phyloP scores from a whole-genome alignment of 371 early-diverging fungal genomes.

The Globomyces sp. region DNA sequence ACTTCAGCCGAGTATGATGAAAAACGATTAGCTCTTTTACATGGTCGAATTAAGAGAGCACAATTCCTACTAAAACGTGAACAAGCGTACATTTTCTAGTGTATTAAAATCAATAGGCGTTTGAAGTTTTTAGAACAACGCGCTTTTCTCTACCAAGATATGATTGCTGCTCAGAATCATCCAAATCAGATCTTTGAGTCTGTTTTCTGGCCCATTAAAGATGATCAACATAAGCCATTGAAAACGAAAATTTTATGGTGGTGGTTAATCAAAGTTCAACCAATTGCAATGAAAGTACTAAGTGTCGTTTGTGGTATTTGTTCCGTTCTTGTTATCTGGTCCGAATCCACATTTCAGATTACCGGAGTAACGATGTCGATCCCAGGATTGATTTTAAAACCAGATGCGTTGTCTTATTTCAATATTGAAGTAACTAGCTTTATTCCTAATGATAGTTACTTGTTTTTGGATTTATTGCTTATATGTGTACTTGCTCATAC shows the following conservation, averaged over 20 bases:
- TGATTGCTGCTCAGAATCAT: slow-evolving; percentile 61
- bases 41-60: slow-evolving; percentile 52
- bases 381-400: slow-evolving; percentile 38
- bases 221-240: slow-evolving; percentile 25
- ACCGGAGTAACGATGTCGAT: slow-evolving; percentile 34
- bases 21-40: slow-evolving; percentile 29
- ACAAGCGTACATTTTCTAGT: slow-evolving; percentile 56
- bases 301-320: slow-evolving; percentile 60
- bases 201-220: slow-evolving; percentile 15
- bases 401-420: slow-evolving; percentile 28
- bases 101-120: slow-evolving; percentile 40
- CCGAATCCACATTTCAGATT: slow-evolving; percentile 78
- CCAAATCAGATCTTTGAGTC: slow-evolving; percentile 49
- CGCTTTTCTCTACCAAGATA: slow-evolving; percentile 74
- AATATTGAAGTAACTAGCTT: slow-evolving; percentile 38
- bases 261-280: slow-evolving; percentile 77
- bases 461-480: slow-evolving; percentile 72
- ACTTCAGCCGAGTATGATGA: slow-evolving; percentile 16
- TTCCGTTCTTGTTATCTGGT: slow-evolving; percentile 82
- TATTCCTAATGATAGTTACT: slow-evolving; percentile 52
- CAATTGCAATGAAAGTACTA: slow-evolving; percentile 56
- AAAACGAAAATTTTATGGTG: slow-evolving; percentile 63
- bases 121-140: slow-evolving; percentile 62
- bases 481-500: slow-evolving; percentile 92
- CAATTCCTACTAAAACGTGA: slow-evolving; percentile 60